Evolutionary conservation across 2,329 filamentous ascomycete species (phyloP), one percentile per base, ranked within the genome.

Genomic region (Pseudopithomyces chartarum): DNA sequence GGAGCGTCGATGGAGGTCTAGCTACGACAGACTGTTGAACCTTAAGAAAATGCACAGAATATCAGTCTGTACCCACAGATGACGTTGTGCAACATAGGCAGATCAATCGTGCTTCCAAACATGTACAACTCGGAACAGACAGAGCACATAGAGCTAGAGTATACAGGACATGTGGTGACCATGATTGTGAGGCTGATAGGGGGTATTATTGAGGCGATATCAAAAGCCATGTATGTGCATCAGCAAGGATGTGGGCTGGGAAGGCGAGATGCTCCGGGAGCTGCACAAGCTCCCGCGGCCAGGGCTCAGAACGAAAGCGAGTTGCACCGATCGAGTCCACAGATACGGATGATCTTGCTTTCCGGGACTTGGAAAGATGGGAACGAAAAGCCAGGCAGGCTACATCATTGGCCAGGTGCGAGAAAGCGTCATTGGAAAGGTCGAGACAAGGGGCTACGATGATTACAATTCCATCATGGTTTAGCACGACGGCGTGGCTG

Each of bases 401-500:
- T 6, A 39, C 51, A 40, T 53, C 51, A 53, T 53, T 15, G 39
- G 29, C 17, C 3, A 34, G n/a, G 19, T 22, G 23, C 7, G 42
- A 32, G 43, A 39, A 23, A 19, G 2, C 39, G 32, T 12, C 26
- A 26, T 15, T 33, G 32, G 33, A 29, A 20, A 26, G 12, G 23
- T 34, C 38, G 19, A 33, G 23, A 7, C 26, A 22, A 32, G 6
- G 13, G 34, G 39, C 23, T 50, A 20, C 13, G 26, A 34, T 51
- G 26, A 23, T 32, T 29, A 29, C 26, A 29, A 29, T 29, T 29
- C 8, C 26, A 29, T 29, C 26, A 29, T 29, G 26, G 26, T 29
- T 29, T 50, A n/a, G 40, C 38, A 40, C 29, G 50, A 52, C 50
- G 36, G 36, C 17, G 50, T 40, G 45, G 50, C 40, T 39, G 45